Evolutionary conservation across 345 rosid genomes (phyloP), one percentile per base, ranked within the genome.

Genomic region (Anacardium occidentale): DNA sequence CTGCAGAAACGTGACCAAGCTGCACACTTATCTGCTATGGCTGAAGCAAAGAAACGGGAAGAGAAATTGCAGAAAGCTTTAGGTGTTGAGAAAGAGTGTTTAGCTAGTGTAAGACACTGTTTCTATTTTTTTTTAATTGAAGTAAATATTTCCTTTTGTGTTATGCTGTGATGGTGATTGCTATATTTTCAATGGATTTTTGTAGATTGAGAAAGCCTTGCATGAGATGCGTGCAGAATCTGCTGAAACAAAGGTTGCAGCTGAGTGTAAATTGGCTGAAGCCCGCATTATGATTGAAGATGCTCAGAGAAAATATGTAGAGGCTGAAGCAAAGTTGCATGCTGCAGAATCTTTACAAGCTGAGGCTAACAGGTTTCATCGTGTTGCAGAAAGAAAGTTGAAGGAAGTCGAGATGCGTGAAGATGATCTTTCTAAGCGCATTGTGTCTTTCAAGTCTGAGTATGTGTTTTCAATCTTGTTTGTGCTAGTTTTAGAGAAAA

Each of bases 221-320:
- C 98, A 91, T 72, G 99, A 92, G 85, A 91, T 95, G 82, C 97
- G 98, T 75, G 86, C 92, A 58, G 97, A 95, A 79, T 84, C 87
- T 84, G 97, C 98, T 20, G 99, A 95, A 85, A 81, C 81, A 0
- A 95, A 92, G 85, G 90, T 95, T 85, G 77, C 96, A 29, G 93
- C 98, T 40, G 93, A 73, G 54, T 76, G 77, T 72, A 87, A 78
- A 81, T 71, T 88, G 76, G 83, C 88, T 72, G 98, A 91, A 81
- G 96, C 91, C 55, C 83, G 72, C 20, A 67, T 3, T 45, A 86
- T 91, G 97, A 66, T 83, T 37, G 96, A 91, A 70, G 90, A 86
- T 78, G 90, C 90, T 7, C 88, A 85, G 72, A 87, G 85, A 76
- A 95, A 91, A 77, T 72, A 71, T 51, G 55, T 75, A 66, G 96